Conservation (phyloP, 169 alveolate species). For the Plasmodium fragile region DNA sequence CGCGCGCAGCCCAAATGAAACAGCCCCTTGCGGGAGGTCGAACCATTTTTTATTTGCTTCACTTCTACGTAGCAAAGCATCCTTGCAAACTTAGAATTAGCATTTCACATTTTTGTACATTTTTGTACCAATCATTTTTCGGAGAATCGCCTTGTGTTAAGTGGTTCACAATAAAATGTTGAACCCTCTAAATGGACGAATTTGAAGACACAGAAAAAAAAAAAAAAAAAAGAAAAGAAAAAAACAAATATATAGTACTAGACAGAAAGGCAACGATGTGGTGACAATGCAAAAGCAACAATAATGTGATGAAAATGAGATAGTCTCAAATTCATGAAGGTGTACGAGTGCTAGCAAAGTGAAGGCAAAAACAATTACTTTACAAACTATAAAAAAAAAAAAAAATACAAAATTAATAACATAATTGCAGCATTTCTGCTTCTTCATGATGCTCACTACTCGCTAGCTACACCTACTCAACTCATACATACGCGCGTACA, state of each 20-base stretch:
- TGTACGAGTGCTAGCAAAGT: background rate
- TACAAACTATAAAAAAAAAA: slow-evolving; percentile 3
- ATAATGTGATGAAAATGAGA: background rate
- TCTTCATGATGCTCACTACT: background rate
- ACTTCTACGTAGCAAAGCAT: background rate
- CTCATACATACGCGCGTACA: background rate
- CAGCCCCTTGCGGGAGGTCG: background rate
- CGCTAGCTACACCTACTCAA: background rate
- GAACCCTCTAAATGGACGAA: background rate
- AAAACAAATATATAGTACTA: background rate
- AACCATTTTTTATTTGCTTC: background rate
- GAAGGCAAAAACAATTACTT: background rate
- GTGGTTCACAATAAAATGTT: background rate
- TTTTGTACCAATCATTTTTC: background rate
- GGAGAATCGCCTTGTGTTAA: slow-evolving; percentile 2
- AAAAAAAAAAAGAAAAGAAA: background rate
- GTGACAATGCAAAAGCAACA: background rate
- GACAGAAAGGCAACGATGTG: background rate
- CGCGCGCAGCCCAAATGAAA: background rate
- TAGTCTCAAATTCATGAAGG: background rate
- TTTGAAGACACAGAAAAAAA: background rate
- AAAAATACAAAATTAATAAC: slow-evolving; percentile 5
- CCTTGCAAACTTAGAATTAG: background rate
- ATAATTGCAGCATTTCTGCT: background rate
- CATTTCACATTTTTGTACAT: background rate